Conservation (phyloP, 2,329 filamentous ascomycete species). For the Fonsecaea pugnacius region DNA sequence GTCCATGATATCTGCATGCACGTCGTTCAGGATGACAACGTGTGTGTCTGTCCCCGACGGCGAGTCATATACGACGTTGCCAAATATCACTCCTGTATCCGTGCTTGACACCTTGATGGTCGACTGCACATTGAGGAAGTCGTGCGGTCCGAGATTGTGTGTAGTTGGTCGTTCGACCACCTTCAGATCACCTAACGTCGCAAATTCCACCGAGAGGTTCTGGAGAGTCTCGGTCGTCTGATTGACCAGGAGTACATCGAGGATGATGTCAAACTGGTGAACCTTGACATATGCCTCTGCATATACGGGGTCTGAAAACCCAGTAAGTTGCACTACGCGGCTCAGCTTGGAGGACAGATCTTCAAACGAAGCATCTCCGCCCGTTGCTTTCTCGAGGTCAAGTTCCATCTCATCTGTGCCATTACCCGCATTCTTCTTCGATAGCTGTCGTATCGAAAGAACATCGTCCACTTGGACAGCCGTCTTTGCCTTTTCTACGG, state of each 20-base stretch:
- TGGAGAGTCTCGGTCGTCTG: constrained; percentile 96
- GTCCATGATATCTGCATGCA: constrained; percentile 99
- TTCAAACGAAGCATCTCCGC: constrained; percentile 81
- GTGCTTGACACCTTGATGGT: constrained; percentile 99
- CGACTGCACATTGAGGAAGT: constrained; percentile 97
- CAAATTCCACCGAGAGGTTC: constrained; percentile 96
- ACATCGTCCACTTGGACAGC: constrained; percentile 96
- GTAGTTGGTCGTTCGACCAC: constrained; percentile 96
- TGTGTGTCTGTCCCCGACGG: constrained; percentile 89
- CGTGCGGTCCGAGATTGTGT: constrained; percentile 91
- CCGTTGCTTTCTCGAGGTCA: constrained; percentile 91
- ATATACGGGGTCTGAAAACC: constrained; percentile 97
- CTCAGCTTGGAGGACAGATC: constrained; percentile 92
- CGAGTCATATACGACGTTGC: constrained; percentile 97
- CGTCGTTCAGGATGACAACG: constrained; percentile 95
- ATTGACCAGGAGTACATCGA: constrained; percentile 95
- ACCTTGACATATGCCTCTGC: constrained; percentile 99
- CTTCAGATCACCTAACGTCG: constrained; percentile 96
- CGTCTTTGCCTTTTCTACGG: constrained; percentile 87
- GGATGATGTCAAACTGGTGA: constrained; percentile 96
- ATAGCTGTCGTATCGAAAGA: constrained; percentile 86
- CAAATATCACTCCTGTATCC: constrained; percentile 97
- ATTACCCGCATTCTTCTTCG: constrained; percentile 84
- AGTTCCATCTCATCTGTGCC: constrained; percentile 83
- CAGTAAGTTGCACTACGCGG: constrained; percentile 93